phyloP scores from a whole-genome alignment of 768 basidiomycete genomes.

The Naematelia encephala region DNA sequence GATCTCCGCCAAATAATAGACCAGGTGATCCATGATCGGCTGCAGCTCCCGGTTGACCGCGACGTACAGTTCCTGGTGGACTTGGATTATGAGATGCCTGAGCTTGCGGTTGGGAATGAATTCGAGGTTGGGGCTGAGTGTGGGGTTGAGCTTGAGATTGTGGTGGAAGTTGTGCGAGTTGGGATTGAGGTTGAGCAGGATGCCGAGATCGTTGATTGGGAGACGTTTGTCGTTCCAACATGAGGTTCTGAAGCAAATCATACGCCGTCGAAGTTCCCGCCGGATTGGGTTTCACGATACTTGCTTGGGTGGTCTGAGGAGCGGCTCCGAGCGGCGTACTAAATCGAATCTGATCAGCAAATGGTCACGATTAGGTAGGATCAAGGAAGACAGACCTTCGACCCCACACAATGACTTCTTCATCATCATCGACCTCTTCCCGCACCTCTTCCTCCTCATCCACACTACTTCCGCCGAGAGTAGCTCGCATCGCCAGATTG shows the following conservation, averaged over 20 bases:
- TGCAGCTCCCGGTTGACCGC: background rate
- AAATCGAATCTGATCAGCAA: background rate
- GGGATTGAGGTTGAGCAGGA: background rate
- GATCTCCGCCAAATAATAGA: conserved; percentile 30
- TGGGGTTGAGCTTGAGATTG: too few relatives aligned
- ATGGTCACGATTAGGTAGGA: background rate
- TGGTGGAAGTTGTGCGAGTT: too few relatives aligned
- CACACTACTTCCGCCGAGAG: conserved; percentile 58
- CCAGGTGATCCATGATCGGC: conserved; percentile 16
- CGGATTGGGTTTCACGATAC: background rate
- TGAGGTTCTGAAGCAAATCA: conserved; percentile 37
- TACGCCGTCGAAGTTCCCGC: conserved; percentile 19
- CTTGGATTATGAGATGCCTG: conserved; percentile 5
- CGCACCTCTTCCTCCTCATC: conserved; percentile 55
- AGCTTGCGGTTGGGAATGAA: background rate
- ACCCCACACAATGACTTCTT: conserved; percentile 68
- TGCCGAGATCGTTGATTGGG: background rate
- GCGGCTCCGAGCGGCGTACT: background rate
- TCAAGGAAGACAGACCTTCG: conserved; percentile 10
- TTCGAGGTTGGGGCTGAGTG: conserved; percentile 6
- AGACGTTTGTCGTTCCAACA: conserved; percentile 11
- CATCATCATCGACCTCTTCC: conserved; percentile 56
- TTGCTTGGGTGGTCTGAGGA: background rate
- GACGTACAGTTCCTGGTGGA: background rate
- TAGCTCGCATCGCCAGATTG: conserved; percentile 55